These are phyloP conservation scores for Singerocomus rubriflavus DNA, from an alignment of 1,284 basidiomycete genomes.

Conservation along the genomic window DNA sequence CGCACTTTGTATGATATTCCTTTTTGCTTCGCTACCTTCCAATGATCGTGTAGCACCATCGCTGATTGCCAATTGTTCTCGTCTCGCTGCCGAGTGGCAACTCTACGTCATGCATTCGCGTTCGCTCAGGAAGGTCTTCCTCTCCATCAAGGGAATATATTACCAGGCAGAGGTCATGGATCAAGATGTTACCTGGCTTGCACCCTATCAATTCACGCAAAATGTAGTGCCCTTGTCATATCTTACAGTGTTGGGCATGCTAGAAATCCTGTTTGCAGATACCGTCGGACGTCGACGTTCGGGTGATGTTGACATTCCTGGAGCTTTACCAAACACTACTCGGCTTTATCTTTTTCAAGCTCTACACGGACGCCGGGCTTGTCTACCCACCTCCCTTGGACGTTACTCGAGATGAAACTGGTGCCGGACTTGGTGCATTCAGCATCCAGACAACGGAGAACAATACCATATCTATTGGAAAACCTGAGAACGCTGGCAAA, in stretches of 20 bases:
- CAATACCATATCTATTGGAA: slow-evolving; percentile 33
- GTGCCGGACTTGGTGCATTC: slow-evolving; percentile 90
- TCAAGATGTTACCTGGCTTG: slow-evolving; percentile 93
- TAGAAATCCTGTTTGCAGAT: slow-evolving; percentile 52
- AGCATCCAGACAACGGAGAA: slow-evolving; percentile 59
- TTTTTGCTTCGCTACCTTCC: slow-evolving; percentile 89
- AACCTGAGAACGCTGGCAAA: slow-evolving; percentile 51
- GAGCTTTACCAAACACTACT: slow-evolving; percentile 98
- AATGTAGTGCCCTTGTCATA: slow-evolving; percentile 51
- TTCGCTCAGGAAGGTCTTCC: slow-evolving; percentile 87
- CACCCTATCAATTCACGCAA: slow-evolving; percentile 98
- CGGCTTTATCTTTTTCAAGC: slow-evolving; percentile 95
- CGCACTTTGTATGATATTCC: slow-evolving; percentile 91
- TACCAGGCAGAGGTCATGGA: slow-evolving; percentile 96
- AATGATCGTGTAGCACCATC: slow-evolving; percentile 78
- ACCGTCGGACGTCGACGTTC: slow-evolving; percentile 93
- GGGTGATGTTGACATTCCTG: slow-evolving; percentile 98
- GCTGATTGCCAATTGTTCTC: slow-evolving; percentile 88
- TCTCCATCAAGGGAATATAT: slow-evolving; percentile 98
- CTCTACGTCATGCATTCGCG: slow-evolving; percentile 91
- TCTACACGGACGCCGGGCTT: slow-evolving; percentile 92
- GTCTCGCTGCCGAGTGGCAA: slow-evolving; percentile 91
- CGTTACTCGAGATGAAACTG: slow-evolving; percentile 78
- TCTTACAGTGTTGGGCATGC: not conserved
- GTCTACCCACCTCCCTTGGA: slow-evolving; percentile 96